These are phyloP conservation scores for Coemansia sp. DNA, from an alignment of 192 early-diverging fungal species.

Conservation along the genomic window DNA sequence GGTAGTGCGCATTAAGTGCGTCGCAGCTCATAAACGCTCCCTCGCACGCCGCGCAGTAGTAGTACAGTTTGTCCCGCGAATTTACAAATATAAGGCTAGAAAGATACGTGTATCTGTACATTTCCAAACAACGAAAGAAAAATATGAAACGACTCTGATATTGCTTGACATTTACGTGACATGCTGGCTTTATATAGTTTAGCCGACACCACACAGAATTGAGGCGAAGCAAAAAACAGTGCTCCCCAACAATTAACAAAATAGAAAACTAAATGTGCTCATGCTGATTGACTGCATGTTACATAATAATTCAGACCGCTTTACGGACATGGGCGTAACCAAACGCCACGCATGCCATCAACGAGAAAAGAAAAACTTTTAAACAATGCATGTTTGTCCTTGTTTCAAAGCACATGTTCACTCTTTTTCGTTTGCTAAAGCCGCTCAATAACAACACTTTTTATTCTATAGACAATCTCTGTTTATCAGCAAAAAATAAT, in stretches of 20 bases:
- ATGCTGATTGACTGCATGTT: constrained; percentile 7
- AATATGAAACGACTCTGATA: neutral
- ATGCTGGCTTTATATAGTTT: no score
- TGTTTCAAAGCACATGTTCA: no score
- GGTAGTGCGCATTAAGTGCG: constrained; percentile 14
- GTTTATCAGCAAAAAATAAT: neutral
- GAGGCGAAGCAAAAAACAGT: neutral
- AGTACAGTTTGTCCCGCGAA: constrained; percentile 9
- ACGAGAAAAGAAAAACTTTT: no score
- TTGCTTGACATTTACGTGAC: no score
- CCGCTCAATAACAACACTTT: neutral
- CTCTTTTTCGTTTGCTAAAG: no score
- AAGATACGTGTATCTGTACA: neutral
- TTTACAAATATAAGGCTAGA: neutral
- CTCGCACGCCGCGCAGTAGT: constrained; percentile 4
- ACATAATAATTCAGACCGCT: constrained; percentile 1
- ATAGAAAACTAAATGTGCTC: neutral
- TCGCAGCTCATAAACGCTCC: constrained; percentile 16
- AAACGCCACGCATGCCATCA: no score
- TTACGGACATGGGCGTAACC: no score
- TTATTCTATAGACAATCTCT: neutral
- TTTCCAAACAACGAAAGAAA: neutral
- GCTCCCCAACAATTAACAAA: constrained; percentile 4
- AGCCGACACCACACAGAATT: no score
- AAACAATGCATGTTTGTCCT: no score